phyloP scores from a whole-genome alignment of 306 rosid species.

The Morella rubra region DNA sequence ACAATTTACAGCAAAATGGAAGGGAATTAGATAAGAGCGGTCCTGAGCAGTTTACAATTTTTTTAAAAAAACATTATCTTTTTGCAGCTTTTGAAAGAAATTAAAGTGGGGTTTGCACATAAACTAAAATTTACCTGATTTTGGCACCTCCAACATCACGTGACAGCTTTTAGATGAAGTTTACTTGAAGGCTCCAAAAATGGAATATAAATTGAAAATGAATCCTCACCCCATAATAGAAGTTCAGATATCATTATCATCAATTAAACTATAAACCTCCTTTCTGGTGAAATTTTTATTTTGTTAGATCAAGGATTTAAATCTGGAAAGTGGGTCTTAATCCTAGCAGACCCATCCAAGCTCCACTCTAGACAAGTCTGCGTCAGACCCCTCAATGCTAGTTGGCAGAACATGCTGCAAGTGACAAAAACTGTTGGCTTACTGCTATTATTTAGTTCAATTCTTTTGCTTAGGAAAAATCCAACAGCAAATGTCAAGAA shows the following conservation, averaged over 20 bases:
- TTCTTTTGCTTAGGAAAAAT: conserved; percentile 34
- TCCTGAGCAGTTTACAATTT: conserved; percentile 12
- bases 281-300: conserved; percentile 16
- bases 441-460: conserved; percentile 33
- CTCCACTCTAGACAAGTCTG: conserved; percentile 31
- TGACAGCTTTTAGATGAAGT: neutral
- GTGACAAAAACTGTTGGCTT: conserved; percentile 32
- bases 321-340: conserved; percentile 14
- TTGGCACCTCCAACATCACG: neutral
- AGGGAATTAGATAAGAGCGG: neutral
- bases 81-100: conserved; percentile 25
- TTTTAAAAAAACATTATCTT: conserved; percentile 13
- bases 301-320: conserved; percentile 28
- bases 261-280: neutral
- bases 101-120: conserved; percentile 10
- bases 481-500: conserved; percentile 43
- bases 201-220: neutral
- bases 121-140: conserved; percentile 8
- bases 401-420: conserved; percentile 45
- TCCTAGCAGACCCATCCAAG: conserved; percentile 28
- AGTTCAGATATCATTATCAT: conserved; percentile 14
- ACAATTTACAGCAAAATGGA: neutral
- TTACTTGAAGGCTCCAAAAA: conserved; percentile 16
- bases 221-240: neutral
- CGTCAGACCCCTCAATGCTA: conserved; percentile 47